phyloP scores from a whole-genome alignment of 2,329 filamentous ascomycete species.

The Colletotrichum cordylinicola region DNA sequence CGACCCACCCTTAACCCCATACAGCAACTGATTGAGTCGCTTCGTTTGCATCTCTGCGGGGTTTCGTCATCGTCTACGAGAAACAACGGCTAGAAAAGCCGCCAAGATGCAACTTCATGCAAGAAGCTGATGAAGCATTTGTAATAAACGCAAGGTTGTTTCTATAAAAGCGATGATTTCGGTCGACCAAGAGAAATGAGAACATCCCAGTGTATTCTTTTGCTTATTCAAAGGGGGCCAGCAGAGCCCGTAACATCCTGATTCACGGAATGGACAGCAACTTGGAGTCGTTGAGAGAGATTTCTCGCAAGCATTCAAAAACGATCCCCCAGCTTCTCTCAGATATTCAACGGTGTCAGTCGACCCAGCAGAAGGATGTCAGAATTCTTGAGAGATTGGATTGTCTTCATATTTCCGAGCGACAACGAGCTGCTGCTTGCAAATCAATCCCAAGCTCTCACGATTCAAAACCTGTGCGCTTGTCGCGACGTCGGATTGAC shows the following conservation, averaged over 20 bases:
- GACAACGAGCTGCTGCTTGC: background rate
- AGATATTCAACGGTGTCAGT: background rate
- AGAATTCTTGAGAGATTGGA: background rate
- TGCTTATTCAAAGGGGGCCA: background rate
- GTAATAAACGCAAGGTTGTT: rapidly evolving
- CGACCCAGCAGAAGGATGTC: background rate
- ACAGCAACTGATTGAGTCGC: background rate
- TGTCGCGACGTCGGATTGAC: background rate
- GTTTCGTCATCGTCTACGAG: background rate
- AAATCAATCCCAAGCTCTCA: background rate
- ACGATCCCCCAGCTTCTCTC: background rate
- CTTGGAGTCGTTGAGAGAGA: background rate
- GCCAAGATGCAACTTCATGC: background rate
- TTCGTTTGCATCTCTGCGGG: background rate
- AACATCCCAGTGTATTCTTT: rapidly evolving
- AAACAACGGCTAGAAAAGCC: background rate
- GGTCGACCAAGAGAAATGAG: background rate
- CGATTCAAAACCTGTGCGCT: rapidly evolving
- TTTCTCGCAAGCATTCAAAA: background rate
- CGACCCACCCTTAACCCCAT: rapidly evolving
- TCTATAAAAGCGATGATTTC: rapidly evolving
- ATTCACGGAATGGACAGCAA: background rate
- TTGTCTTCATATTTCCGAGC: background rate
- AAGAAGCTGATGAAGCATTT: background rate
- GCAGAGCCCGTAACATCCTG: rapidly evolving